Evolutionary conservation across 805 yeast genomes (phyloP), one percentile per base, ranked within the genome.

Genomic region (Kluyveromyces nonfermentans): DNA sequence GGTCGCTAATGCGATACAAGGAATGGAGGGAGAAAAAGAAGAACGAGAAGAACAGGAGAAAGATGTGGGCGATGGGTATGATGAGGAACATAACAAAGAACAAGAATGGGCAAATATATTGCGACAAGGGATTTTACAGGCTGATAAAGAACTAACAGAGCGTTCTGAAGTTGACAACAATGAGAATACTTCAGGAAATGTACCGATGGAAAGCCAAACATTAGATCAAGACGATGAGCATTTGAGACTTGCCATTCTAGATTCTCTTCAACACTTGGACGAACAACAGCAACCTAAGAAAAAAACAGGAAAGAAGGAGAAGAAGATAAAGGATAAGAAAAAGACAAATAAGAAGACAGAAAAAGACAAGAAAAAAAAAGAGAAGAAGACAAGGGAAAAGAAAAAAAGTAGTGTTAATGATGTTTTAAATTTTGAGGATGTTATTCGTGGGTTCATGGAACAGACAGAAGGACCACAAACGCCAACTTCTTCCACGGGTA

Each of bases 1-100:
- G 15, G 72, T 67, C 3, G 65, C 68, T 16, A 65, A 59, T 48
- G 73, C 73, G 2, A 66, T 68, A 28, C 57, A 60, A 12, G 46
- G 48, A 32, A 53, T 60, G 47, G 52, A 53, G 32, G 33, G 42
- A 33, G 46, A 16, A 28, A 21, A 28, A 25, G 42, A 37, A 8
- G 35, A 39, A 9, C 37, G 34, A 17, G 41, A 33, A 17, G 32
- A 33, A 35, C 37, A 43, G 36, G 17, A 16, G 8, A 45, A 36
- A 30, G 38, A 19, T 8, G 35, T 12, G 14, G 33, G 44, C 9
- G 35, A 41, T 17, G 41, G 33, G 28, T 30, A 34, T 3, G 43
- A 40, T 1, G 45, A 43, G 7, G 37, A 25, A n/a, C 45, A 38
- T 16, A 44, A 28, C 16, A 52, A 52, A 37, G 51, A 54, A 16